Evolutionary conservation across 1,284 basidiomycete species (phyloP).

Genomic region (Fomitopsis schrenkii): DNA sequence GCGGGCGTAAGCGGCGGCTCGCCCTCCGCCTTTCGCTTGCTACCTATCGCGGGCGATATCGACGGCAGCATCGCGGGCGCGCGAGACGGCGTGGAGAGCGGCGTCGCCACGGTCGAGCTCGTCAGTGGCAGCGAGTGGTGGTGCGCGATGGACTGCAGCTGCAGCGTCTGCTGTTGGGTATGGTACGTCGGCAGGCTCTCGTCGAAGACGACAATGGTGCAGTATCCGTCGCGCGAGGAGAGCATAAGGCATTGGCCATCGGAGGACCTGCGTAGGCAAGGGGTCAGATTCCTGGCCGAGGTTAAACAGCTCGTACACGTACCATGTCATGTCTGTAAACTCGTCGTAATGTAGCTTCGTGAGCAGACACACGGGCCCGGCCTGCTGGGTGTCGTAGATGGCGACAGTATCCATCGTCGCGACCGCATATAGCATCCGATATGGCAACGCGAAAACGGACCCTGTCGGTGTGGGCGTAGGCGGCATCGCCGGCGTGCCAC

Average conservation of each 20-base stretch:
- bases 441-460: constrained; percentile 85
- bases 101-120: constrained; percentile 30
- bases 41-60: constrained; percentile 37
- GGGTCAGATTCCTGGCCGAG: too few relatives aligned
- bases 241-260: constrained; percentile 93
- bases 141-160: constrained; percentile 83
- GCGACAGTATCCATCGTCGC: constrained; percentile 96
- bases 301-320: constrained; percentile 27
- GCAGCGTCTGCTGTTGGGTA: constrained; percentile 84
- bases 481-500: constrained; percentile 39
- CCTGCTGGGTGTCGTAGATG: constrained; percentile 97
- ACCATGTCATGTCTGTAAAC: constrained; percentile 97
- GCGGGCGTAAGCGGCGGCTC: constrained; percentile 50
- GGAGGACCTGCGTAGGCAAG: constrained; percentile 66
- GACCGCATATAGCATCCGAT: constrained; percentile 94
- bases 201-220: constrained; percentile 88
- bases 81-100: constrained; percentile 36
- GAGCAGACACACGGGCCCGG: constrained; percentile 88
- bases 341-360: constrained; percentile 97
- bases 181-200: constrained; percentile 86
- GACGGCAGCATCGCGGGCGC: constrained; percentile 31
- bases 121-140: constrained; percentile 68
- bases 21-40: constrained; percentile 41
- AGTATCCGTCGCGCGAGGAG: constrained; percentile 94
- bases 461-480: constrained; percentile 32